Evolutionary conservation across 2,329 filamentous ascomycete genomes (phyloP), one percentile per base, ranked within the genome.

Genomic region (Nemania abortiva): DNA sequence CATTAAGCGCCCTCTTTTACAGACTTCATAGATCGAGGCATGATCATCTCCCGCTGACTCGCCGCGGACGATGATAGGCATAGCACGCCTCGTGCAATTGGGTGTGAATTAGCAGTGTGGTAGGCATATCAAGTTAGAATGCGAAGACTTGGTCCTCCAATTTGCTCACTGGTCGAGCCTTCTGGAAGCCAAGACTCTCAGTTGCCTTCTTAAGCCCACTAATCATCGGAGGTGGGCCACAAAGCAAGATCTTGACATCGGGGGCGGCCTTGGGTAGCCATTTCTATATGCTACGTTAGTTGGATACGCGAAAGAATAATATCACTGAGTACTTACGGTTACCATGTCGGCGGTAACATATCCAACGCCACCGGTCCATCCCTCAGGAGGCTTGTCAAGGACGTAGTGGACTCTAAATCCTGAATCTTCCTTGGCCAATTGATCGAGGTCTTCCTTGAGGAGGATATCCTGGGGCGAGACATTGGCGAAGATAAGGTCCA

Each of bases 321-420:
- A 47, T 34, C 9, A 42, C 29, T 6, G 39, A 27, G 45, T 31
- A 75, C 86, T 74, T 82, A 93, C 92, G 83, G 93, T 93, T 79
- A 99, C 95, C 92, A 98, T 98, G 73, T 98, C 95, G 50, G 91
- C 87, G 31, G 95, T 98, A 70, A 98, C 95, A 79, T 97, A 99
- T 74, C 96, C 96, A 70, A 97, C 92, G 74, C 94, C 95, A 69
- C 96, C 96, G 49, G 88, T 90, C 96, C 96, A 99, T 77, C 88
- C 90, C 85, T 93, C 91, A 9, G 95, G 95, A 24, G 96, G 94
- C 85, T 96, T 97, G 87, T 99, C 97, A 57, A 99, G 87, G 56
- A 98, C 95, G 79, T 98, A 98, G 87, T 98, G 91, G 42, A 98
- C 89, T 69, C 92, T 89, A 86, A 99, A 94, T 69, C 89, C 89